phyloP scores from a whole-genome alignment of 129 eudicot genomes.

The Erigeron canadensis region DNA sequence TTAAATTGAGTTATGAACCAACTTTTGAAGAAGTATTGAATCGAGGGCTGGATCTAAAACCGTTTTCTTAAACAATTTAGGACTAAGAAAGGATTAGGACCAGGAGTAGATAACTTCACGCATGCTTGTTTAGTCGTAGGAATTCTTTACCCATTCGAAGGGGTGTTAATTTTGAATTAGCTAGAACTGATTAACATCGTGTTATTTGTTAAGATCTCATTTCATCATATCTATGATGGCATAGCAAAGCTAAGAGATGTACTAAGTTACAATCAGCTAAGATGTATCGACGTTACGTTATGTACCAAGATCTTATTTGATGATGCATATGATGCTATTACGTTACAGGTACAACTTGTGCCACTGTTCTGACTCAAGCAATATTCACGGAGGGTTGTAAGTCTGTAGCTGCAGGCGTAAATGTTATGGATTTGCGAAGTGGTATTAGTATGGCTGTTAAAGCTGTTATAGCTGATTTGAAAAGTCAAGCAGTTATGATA shows the following conservation, averaged over 20 bases:
- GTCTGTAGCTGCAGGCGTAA: constrained; percentile 81
- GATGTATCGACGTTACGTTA: background rate
- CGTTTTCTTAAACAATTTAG: no score
- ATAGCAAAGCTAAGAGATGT: background rate
- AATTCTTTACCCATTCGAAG: background rate
- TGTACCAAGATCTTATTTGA: constrained; percentile 3
- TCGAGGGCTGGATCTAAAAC: no score
- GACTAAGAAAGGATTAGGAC: no score
- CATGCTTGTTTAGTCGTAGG: no score
- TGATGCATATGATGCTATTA: constrained; percentile 22
- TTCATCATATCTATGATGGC: background rate
- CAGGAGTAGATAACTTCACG: no score
- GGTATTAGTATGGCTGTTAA: constrained; percentile 87
- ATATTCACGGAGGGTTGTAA: constrained; percentile 89
- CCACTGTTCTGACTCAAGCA: constrained; percentile 94
- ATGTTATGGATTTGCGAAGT: constrained; percentile 87
- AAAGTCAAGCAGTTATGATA: constrained; percentile 80
- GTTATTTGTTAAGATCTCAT: background rate
- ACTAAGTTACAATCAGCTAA: background rate
- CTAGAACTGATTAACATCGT: constrained; percentile 10
- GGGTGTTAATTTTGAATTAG: background rate
- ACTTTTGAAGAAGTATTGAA: no score
- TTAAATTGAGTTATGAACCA: no score
- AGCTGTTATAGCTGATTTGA: constrained; percentile 73
- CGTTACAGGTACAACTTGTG: constrained; percentile 97